These are phyloP conservation scores for Cotoneaster glaucophyllus DNA, from an alignment of 306 rosid genomes.

Conservation along the genomic window DNA sequence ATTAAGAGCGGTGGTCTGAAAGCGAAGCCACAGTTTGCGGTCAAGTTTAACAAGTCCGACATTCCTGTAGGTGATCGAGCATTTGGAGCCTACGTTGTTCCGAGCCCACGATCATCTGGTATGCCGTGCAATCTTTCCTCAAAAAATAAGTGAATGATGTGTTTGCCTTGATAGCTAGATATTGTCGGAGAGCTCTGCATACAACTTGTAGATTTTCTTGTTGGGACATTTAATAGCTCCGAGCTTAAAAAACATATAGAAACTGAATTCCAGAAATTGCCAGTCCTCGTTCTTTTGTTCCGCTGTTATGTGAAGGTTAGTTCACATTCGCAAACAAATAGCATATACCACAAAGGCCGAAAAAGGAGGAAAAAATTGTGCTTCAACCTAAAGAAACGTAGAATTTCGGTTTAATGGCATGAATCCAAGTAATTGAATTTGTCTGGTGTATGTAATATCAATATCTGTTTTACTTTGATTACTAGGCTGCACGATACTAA, in stretches of 20 bases:
- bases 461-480: neutral
- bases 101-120: slow-evolving; percentile 72
- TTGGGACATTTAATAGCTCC: neutral
- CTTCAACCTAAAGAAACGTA: neutral
- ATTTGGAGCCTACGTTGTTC: slow-evolving; percentile 72
- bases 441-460: neutral
- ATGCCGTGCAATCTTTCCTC: slow-evolving; percentile 4
- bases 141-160: neutral
- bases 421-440: neutral
- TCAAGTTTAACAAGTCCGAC: slow-evolving; percentile 68
- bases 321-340: neutral
- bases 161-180: neutral
- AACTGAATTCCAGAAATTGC: neutral
- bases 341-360: neutral
- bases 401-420: neutral
- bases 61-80: slow-evolving; percentile 68
- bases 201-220: neutral
- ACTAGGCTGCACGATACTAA: neutral
- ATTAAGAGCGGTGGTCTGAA: slow-evolving; percentile 72
- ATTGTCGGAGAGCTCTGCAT: neutral
- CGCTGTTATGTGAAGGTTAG: neutral
- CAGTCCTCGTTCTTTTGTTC: neutral
- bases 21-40: slow-evolving; percentile 74
- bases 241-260: neutral
- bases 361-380: neutral